phyloP scores from a whole-genome alignment of 257 asterid species.

The Scutellaria barbata region DNA sequence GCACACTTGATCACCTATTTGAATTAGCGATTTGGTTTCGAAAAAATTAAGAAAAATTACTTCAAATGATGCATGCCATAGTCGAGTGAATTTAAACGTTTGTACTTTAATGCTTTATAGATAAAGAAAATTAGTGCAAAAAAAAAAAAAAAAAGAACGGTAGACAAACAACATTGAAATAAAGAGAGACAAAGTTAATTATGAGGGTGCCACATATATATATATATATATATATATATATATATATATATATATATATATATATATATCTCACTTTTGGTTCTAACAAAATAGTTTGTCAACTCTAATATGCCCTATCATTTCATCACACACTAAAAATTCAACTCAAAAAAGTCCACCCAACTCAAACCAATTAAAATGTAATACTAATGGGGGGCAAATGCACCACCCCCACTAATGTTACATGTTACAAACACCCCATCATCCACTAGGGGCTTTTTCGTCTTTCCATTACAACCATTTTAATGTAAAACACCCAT shows the following conservation, averaged over 20 bases:
- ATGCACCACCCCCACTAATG: constrained; percentile 35
- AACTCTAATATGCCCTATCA: constrained; percentile 10
- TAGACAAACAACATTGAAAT: neutral
- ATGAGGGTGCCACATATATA: neutral
- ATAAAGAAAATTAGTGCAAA: too few relatives aligned
- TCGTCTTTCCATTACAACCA: neutral
- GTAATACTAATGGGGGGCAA: constrained; percentile 32
- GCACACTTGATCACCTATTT: too few relatives aligned
- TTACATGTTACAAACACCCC: constrained; percentile 17
- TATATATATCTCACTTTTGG: constrained; percentile 24
- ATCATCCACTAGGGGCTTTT: constrained; percentile 32
- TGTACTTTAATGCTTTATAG: too few relatives aligned
- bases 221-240: neutral
- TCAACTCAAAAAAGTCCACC: constrained; percentile 36
- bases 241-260: neutral
- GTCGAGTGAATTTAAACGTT: too few relatives aligned
- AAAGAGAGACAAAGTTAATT: neutral
- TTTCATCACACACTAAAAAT: constrained; percentile 19
- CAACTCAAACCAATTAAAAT: constrained; percentile 33
- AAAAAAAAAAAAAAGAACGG: too few relatives aligned
- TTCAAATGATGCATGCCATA: neutral
- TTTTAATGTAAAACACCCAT: neutral
- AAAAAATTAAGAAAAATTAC: too few relatives aligned
- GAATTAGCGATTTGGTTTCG: too few relatives aligned
- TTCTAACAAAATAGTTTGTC: constrained; percentile 24